Evolutionary conservation across 2,329 filamentous ascomycete genomes (phyloP).

Genomic region (Sclerotinia subarctica): DNA sequence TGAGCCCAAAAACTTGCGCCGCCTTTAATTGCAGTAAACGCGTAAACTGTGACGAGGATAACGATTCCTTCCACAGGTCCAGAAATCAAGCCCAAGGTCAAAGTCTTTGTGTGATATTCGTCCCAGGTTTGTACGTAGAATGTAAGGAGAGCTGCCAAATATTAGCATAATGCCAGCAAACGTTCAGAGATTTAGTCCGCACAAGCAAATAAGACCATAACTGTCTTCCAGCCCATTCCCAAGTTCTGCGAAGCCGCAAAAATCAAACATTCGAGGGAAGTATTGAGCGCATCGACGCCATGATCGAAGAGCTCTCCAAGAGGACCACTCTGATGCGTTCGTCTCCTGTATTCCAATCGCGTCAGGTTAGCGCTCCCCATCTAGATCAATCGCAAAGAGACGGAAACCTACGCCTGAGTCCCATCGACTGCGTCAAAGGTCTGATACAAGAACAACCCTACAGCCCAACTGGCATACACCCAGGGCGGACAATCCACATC

Average conservation of each 20-base stretch:
- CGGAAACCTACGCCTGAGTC: conserved; percentile 71
- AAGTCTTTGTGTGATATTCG: conserved; percentile 95
- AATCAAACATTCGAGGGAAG: conserved; percentile 85
- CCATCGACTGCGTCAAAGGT: conserved; percentile 98
- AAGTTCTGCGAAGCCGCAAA: conserved; percentile 92
- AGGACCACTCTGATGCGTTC: conserved; percentile 88
- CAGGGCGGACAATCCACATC: conserved; percentile 91
- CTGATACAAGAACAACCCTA: conserved; percentile 92
- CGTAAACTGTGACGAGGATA: conserved; percentile 77
- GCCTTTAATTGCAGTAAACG: conserved; percentile 78
- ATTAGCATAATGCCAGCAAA: conserved; percentile 19
- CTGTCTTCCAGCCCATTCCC: conserved; percentile 86
- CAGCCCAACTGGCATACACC: conserved; percentile 91
- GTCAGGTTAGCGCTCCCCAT: background rate
- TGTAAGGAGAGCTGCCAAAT: conserved; percentile 69
- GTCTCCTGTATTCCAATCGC: conserved; percentile 48
- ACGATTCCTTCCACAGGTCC: conserved; percentile 94
- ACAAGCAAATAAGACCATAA: conserved; percentile 80
- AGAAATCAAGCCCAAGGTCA: conserved; percentile 87
- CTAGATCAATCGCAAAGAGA: background rate
- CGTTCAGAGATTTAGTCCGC: conserved; percentile 37
- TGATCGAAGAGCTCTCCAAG: conserved; percentile 97
- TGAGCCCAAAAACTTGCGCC: conserved; percentile 93
- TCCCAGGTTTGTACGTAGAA: conserved; percentile 99
- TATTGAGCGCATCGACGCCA: conserved; percentile 95